A percentile compares a stretch with the other conserved stretches of the same genome.
These are phyloP conservation scores for Colletotrichum camelliae DNA, from an alignment of 2,329 filamentous ascomycete genomes.

Conservation along the genomic window DNA sequence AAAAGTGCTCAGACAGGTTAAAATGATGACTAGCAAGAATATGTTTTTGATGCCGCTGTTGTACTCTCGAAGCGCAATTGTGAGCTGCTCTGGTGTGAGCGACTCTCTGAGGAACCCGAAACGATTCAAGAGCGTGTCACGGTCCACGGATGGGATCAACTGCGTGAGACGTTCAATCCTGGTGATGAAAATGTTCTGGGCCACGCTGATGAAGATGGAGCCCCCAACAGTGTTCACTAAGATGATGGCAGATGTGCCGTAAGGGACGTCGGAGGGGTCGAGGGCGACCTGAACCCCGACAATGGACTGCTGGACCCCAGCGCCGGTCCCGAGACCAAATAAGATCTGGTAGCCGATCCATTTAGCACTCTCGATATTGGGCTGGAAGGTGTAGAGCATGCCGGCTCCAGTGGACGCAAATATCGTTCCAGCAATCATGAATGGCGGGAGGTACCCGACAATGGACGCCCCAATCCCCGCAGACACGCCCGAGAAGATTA, in stretches of 20 bases:
- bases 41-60: background rate
- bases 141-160: background rate
- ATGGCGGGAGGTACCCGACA: background rate
- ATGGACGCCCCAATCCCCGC: background rate
- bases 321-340: background rate
- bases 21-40: background rate
- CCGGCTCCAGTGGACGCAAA: background rate
- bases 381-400: background rate
- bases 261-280: background rate
- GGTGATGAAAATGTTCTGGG: background rate
- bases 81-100: background rate
- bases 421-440: background rate
- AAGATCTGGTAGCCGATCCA: slow-evolving; percentile 19
- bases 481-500: background rate
- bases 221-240: background rate
- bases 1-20: background rate
- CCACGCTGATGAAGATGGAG: background rate
- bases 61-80: background rate
- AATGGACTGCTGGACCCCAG: slow-evolving; percentile 1
- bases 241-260: background rate
- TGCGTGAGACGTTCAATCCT: background rate
- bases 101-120: background rate
- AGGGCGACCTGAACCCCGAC: background rate
- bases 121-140: background rate
- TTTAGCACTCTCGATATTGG: background rate